phyloP scores from a whole-genome alignment of 176 grass and related monocot genomes.

The Cymbopogon citratus region DNA sequence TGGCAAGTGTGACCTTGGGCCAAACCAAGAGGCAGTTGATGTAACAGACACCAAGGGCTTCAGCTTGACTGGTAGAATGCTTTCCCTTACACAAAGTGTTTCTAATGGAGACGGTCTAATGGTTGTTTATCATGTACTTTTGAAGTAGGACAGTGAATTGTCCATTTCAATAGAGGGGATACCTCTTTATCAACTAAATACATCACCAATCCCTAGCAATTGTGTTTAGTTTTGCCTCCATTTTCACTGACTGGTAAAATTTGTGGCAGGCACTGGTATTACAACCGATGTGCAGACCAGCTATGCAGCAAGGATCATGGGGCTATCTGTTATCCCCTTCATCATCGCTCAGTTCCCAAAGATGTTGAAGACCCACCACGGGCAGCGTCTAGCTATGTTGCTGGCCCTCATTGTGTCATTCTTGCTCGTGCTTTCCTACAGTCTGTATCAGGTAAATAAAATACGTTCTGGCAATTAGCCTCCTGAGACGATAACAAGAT shows the following conservation, averaged over 20 bases:
- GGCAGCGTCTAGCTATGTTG: slow-evolving; percentile 58
- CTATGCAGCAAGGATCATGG: slow-evolving; percentile 92
- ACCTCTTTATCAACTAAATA: background rate
- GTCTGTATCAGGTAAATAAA: slow-evolving; percentile 74
- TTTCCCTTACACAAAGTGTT: background rate
- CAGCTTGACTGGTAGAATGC: slow-evolving; percentile 58
- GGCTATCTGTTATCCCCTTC: slow-evolving; percentile 80
- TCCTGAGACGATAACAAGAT: background rate
- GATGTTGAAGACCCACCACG: slow-evolving; percentile 54
- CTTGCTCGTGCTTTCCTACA: slow-evolving; percentile 69
- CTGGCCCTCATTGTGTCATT: slow-evolving; percentile 54
- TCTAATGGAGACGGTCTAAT: background rate
- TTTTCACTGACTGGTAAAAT: background rate
- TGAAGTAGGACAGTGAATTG: background rate
- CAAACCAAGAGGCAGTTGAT: slow-evolving; percentile 46
- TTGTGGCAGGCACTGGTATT: slow-evolving; percentile 56
- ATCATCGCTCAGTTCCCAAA: slow-evolving; percentile 78
- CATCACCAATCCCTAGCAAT: background rate
- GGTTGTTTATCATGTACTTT: background rate
- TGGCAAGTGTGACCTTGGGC: slow-evolving; percentile 79
- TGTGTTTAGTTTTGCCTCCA: background rate
- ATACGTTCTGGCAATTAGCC: background rate
- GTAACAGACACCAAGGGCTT: slow-evolving; percentile 48
- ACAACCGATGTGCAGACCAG: slow-evolving; percentile 79
- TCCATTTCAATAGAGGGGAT: background rate